phyloP scores from a whole-genome alignment of 2,329 filamentous ascomycete species.

The Parasarocladium wereldwijsianum region DNA sequence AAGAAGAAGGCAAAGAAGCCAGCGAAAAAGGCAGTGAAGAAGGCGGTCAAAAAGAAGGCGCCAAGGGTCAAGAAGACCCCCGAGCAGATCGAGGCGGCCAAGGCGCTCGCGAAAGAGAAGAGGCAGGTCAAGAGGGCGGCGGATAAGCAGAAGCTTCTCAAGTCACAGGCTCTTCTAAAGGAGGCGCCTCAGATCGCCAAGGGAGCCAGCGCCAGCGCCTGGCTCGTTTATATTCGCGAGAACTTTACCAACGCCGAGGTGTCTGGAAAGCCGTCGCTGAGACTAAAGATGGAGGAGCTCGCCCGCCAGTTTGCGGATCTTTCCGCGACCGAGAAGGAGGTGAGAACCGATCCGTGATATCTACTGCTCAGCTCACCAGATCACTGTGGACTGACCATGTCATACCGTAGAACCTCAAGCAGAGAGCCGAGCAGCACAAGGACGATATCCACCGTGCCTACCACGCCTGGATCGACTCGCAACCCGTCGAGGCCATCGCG shows the following conservation, averaged over 20 bases:
- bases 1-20: constrained; percentile 12
- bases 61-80: constrained; percentile 12
- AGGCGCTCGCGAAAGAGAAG: constrained; percentile 12
- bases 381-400: no score
- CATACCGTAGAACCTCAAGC: constrained; percentile 16
- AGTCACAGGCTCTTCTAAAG: constrained; percentile 23
- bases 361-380: neutral
- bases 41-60: constrained; percentile 12
- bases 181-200: no score
- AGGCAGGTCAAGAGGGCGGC: constrained; percentile 22
- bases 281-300: constrained; percentile 13
- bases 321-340: constrained; percentile 25
- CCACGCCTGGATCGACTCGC: constrained; percentile 32
- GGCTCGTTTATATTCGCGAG: constrained; percentile 23
- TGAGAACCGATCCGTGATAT: constrained; percentile 16
- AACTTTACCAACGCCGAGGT: constrained; percentile 8
- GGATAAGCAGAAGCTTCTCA: constrained; percentile 20
- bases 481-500: constrained; percentile 23
- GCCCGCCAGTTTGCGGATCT: constrained; percentile 23
- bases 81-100: constrained; percentile 9
- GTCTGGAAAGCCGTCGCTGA: constrained; percentile 5
- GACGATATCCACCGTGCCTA: constrained; percentile 21
- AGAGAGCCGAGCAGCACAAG: constrained; percentile 22
- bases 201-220: constrained; percentile 16
- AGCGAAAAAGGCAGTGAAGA: constrained; percentile 10